Base-by-base conservation (phyloP, 306 rosid genomes). In the Rosa lucieae region DNA sequence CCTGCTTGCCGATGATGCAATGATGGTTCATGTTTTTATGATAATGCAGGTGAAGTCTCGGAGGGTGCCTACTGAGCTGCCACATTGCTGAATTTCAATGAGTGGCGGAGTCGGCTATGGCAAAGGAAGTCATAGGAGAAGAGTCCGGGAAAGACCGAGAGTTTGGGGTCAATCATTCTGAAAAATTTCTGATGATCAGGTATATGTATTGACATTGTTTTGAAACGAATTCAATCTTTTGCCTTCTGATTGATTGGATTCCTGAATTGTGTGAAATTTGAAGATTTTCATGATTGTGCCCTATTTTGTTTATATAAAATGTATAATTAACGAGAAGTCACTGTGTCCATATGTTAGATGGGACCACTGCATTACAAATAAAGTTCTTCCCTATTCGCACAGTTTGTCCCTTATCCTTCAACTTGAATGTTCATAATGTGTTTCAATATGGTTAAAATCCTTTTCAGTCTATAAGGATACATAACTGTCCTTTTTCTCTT, bases 41-140 rank as follows among this genome's bases (percentile, higher is more conserved):
- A 70, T 73, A 18, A 72, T 81, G 74, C 75, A 81, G 79, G 72
- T 79, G 75, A 81, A 62, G 74, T 73, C 68, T 63, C 52, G 42
- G 65, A 56, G 87, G 79, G 78, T 73, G 80, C 80, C 79, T 73
- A 35, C 58, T 37, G 70, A 71, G 82, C 77, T 85, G 68, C 69
- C 21, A 47, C 70, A 35, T 79, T 59, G 79, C 76, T 48, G 78
- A 46, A 23, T 42, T 62, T 76, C 75, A 66, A 72, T 84, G 89
- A 89, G 79, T 62, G 92, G 46, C 80, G 86, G 79, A 92, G 93
- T 77, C 86, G 93, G 93, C 87, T 90, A 53, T 92, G 97, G 97
- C 86, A 89, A 46, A 85, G 90, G 78, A 92, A 89, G 79, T 90
- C 92, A 26, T 89, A 89, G 0, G 92, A 88, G 85, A 92, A 89